Evolutionary conservation across 2,329 filamentous ascomycete genomes (phyloP), one percentile per base, ranked within the genome.

Genomic region (Aureobasidium vineae): DNA sequence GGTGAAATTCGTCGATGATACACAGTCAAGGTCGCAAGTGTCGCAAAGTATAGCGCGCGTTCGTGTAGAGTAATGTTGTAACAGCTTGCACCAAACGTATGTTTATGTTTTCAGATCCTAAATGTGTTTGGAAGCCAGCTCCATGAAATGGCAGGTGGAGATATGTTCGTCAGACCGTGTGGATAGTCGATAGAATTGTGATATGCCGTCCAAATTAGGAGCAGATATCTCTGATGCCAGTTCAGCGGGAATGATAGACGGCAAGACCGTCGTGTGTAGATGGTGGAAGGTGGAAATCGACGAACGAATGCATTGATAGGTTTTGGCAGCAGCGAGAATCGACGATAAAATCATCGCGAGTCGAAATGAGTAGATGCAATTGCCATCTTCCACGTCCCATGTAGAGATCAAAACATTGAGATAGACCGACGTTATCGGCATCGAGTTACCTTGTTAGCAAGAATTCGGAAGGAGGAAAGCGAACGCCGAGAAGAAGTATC

Each of bases 391-490:
- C 21, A 40, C 2, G 7, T 26, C n/a, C n/a, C n/a, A n/a, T n/a
- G n/a, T n/a, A n/a, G n/a, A n/a, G n/a, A n/a, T n/a, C n/a, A n/a
- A n/a, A n/a, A n/a, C n/a, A n/a, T n/a, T n/a, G n/a, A n/a, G n/a
- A 33, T 16, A 23, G 41, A 8, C 41, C 40, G 56, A 60, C 5
- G n/a, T 36, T 47, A 36, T 60, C 56, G 41, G 56, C n/a, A 60
- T 47, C 28, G 41, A 28, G 5, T 60, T 60, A n/a, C 56, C 40
- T 36, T 11, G 3, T 47, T 28, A 36, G 47, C 56, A 3, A 2
- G 52, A 2, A 7, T 26, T 15, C 19, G 16, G 11, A 16, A 19
- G n/a, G 16, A 3, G 56, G 56, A 36, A 60, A 36, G 26, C 41
- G 40, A 60, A 43, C 6, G 8, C 56, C 56, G 56, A 60, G 21